Percentiles rank a stretch among this genome's conserved stretches.
phyloP scores from a whole-genome alignment of 2,329 filamentous ascomycete genomes.

The Beauveria sp. region DNA sequence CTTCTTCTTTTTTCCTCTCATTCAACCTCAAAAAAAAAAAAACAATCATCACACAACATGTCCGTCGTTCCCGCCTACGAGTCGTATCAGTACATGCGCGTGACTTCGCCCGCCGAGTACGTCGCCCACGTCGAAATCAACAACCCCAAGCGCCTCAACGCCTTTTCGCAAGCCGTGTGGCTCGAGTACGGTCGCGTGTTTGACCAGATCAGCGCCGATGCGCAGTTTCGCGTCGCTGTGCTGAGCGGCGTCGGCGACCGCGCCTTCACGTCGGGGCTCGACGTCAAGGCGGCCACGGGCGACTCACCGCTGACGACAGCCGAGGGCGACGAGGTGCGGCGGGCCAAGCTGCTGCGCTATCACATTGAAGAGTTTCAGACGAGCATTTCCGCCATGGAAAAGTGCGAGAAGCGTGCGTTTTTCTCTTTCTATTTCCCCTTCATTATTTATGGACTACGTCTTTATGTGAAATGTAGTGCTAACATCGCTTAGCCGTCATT shows the following conservation, averaged over 20 bases:
- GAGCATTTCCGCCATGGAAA: conserved; percentile 68
- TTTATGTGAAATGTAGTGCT: not conserved
- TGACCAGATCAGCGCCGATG: conserved; percentile 60
- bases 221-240: conserved; percentile 67
- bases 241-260: conserved; percentile 74
- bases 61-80: conserved; percentile 22
- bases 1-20: not conserved
- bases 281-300: conserved; percentile 63
- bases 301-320: conserved; percentile 34
- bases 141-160: conserved; percentile 77
- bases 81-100: conserved; percentile 59
- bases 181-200: conserved; percentile 70
- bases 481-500: conserved; percentile 56
- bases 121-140: conserved; percentile 93
- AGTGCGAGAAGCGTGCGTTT: conserved; percentile 74
- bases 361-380: conserved; percentile 75
- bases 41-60: not conserved
- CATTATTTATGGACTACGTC: no score
- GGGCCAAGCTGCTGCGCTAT: conserved; percentile 52
- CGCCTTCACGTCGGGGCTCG: conserved; percentile 80
- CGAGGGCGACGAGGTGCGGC: conserved; percentile 53
- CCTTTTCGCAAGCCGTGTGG: conserved; percentile 83
- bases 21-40: not conserved
- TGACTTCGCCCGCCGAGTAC: conserved; percentile 62
- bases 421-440: not conserved